Evolutionary conservation across 257 asterid species (phyloP).

Genomic region (Solanum peruvianum): DNA sequence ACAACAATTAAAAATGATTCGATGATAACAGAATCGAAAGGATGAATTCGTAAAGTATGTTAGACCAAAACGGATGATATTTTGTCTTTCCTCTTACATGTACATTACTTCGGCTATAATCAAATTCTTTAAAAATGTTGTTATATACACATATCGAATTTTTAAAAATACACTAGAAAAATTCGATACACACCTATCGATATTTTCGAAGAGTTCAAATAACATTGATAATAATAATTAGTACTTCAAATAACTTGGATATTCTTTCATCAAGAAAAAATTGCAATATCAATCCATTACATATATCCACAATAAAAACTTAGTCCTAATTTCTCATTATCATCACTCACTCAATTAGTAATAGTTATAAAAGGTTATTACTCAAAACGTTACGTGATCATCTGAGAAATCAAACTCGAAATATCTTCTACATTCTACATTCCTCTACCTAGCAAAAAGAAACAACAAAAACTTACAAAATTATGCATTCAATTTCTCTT

Average conservation of each 20-base stretch:
- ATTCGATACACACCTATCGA: background rate
- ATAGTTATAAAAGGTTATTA: too few species aligned
- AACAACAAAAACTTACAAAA: background rate
- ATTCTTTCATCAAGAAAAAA: background rate
- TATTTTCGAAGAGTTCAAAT: background rate
- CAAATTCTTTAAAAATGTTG: background rate
- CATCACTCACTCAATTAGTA: background rate
- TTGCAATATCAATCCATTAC: background rate
- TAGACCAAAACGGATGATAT: background rate
- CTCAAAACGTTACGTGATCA: background rate
- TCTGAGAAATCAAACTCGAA: background rate
- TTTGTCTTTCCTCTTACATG: background rate
- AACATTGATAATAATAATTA: background rate
- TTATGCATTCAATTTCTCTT: conserved; percentile 18
- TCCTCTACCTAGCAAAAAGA: background rate
- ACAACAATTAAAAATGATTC: too few species aligned
- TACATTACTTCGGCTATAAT: background rate
- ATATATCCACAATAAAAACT: background rate
- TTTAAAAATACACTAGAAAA: background rate
- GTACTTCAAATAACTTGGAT: background rate
- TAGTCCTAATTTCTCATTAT: background rate
- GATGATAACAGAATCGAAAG: background rate
- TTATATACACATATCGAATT: background rate
- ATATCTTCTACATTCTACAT: background rate
- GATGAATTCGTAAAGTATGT: background rate